These are phyloP conservation scores for Thozetella sp. DNA, from an alignment of 495 filamentous ascomycete genomes.

Conservation along the genomic window DNA sequence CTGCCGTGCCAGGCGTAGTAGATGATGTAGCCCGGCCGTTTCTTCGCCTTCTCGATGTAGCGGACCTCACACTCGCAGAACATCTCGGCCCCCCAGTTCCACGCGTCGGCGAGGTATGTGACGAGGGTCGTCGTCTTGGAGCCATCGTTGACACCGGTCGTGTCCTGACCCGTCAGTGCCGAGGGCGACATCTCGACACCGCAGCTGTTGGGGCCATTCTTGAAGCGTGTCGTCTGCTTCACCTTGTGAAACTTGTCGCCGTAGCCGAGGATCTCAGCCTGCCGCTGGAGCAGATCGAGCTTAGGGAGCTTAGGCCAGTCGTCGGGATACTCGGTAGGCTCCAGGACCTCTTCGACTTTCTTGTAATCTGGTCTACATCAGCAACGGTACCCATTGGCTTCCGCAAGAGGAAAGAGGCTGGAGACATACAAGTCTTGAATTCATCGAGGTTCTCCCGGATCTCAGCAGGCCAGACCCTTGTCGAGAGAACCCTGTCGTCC, in stretches of 20 bases:
- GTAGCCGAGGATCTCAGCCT: constrained; percentile 52
- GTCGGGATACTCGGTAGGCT: constrained; percentile 60
- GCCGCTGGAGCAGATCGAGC: constrained; percentile 55
- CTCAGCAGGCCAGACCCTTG: constrained; percentile 62
- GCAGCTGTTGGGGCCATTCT: constrained; percentile 57
- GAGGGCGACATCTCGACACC: constrained; percentile 65
- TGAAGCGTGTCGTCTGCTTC: constrained; percentile 64
- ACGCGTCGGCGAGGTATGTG: constrained; percentile 71
- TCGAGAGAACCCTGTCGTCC: constrained; percentile 52
- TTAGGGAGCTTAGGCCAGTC: constrained; percentile 58
- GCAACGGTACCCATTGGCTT: neutral
- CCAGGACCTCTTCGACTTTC: constrained; percentile 55
- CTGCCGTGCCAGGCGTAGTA: constrained; percentile 69
- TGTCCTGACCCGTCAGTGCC: constrained; percentile 60
- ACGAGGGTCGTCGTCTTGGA: constrained; percentile 67
- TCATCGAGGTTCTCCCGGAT: constrained; percentile 45
- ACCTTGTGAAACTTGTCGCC: constrained; percentile 56
- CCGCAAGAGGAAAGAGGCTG: neutral
- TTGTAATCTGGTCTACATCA: constrained; percentile 47
- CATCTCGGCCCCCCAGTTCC: constrained; percentile 76
- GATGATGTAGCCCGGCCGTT: constrained; percentile 57
- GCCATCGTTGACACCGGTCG: constrained; percentile 67
- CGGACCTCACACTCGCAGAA: constrained; percentile 74
- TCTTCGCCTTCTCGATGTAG: constrained; percentile 57
- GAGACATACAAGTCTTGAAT: constrained; percentile 51